phyloP scores from a whole-genome alignment of 202 grass and related monocot genomes.

The Cymbopogon flexuosus region DNA sequence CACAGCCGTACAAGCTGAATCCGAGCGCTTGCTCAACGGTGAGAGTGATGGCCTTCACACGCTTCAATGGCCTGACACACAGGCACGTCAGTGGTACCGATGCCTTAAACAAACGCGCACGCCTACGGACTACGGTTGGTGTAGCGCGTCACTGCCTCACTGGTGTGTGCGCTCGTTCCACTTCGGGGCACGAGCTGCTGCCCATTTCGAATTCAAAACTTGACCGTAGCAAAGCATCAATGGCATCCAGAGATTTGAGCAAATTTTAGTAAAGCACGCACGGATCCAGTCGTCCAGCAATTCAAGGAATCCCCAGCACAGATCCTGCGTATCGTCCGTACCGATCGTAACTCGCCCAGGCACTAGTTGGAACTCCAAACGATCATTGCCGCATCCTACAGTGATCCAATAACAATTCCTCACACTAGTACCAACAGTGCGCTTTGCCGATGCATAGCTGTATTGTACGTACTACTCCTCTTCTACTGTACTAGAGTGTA shows the following conservation, averaged over 20 bases:
- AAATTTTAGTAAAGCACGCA: too few relatives aligned
- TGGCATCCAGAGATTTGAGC: too few relatives aligned
- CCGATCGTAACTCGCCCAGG: slow-evolving; percentile 23
- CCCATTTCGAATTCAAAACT: too few relatives aligned
- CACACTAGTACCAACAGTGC: background rate
- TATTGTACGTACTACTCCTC: background rate
- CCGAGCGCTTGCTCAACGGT: too few relatives aligned
- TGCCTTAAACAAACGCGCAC: background rate
- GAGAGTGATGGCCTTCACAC: too few relatives aligned
- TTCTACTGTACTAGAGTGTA: too few relatives aligned
- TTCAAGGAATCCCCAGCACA: background rate
- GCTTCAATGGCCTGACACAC: too few relatives aligned
- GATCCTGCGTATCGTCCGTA: slow-evolving; percentile 39
- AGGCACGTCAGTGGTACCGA: background rate
- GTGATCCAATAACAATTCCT: background rate
- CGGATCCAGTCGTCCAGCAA: background rate
- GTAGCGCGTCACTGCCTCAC: too few relatives aligned
- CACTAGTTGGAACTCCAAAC: slow-evolving; percentile 19
- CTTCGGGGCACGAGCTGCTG: too few relatives aligned
- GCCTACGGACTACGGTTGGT: background rate
- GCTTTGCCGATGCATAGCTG: background rate
- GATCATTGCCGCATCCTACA: slow-evolving; percentile 1
- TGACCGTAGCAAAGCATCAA: too few relatives aligned
- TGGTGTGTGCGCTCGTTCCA: too few relatives aligned
- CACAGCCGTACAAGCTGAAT: too few relatives aligned